phyloP scores from a whole-genome alignment of 768 basidiomycete species.

The Leccinum boreale region DNA sequence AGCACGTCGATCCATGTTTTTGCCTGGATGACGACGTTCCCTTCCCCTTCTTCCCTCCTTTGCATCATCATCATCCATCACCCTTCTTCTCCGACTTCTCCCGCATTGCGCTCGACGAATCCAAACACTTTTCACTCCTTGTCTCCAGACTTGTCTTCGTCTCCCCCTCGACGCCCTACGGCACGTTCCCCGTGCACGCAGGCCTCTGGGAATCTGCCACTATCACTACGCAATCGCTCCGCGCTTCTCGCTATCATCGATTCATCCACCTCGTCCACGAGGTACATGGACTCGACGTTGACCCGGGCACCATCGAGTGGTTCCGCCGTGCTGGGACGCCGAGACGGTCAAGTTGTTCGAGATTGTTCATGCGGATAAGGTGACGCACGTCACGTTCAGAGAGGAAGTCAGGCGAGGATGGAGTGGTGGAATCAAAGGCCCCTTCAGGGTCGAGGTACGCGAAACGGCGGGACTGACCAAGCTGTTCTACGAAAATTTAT shows the following conservation, averaged over 20 bases:
- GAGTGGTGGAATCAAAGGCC: neutral
- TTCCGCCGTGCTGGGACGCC: too few relatives aligned
- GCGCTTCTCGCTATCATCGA: conserved; percentile 20
- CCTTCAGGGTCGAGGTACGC: neutral
- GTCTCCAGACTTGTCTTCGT: neutral
- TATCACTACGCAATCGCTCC: neutral
- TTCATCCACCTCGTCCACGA: conserved; percentile 84
- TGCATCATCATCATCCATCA: too few relatives aligned
- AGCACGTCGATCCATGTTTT: neutral
- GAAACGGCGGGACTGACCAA: neutral
- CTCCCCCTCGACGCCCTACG: neutral
- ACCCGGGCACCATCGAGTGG: neutral
- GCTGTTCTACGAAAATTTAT: neutral
- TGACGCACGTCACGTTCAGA: neutral
- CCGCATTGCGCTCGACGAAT: neutral
- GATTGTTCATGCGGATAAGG: too few relatives aligned
- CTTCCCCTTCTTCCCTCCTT: neutral
- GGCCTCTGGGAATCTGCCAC: neutral
- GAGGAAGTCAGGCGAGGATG: neutral
- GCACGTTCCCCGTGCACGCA: neutral
- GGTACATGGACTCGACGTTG: conserved; percentile 5
- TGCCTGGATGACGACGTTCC: neutral
- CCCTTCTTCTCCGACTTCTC: neutral
- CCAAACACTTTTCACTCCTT: neutral
- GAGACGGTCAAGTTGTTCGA: too few relatives aligned